Evolutionary conservation across 2,329 filamentous ascomycete species (phyloP).

Genomic region (Penicillium janthinellum): DNA sequence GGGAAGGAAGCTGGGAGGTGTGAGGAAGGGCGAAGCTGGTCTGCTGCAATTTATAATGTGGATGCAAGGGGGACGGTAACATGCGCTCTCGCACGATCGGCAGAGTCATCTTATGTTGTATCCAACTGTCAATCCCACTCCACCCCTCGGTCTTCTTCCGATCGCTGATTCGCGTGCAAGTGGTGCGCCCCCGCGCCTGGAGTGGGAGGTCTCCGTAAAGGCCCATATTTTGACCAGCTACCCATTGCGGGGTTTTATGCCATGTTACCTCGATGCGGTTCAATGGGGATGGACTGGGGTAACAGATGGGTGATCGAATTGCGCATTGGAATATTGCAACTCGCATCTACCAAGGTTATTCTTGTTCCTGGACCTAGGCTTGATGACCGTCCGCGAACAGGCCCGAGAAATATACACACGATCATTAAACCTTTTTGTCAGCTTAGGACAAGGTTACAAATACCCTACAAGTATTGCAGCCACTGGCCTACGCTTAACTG

Average conservation of each 20-base stretch:
- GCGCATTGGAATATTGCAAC: too few species aligned
- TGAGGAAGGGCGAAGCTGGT: too few species aligned
- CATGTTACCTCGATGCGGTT: neutral
- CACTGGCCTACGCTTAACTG: neutral
- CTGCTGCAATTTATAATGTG: neutral
- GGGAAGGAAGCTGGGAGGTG: neutral
- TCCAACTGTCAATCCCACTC: neutral
- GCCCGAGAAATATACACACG: too few species aligned
- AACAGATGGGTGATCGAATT: too few species aligned
- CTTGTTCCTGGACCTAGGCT: too few species aligned
- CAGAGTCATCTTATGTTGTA: constrained; percentile 3
- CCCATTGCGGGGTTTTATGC: neutral
- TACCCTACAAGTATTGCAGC: neutral
- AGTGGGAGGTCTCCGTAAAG: constrained; percentile 2
- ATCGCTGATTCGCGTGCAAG: neutral
- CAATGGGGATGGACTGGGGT: neutral
- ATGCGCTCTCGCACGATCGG: neutral
- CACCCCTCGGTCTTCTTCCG: neutral
- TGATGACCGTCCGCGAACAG: too few species aligned
- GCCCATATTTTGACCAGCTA: neutral
- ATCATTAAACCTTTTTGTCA: neutral
- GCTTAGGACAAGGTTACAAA: neutral
- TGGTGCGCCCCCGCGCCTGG: constrained; percentile 2
- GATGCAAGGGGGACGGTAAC: constrained; percentile 2
- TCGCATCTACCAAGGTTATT: too few species aligned